A percentile compares a stretch with the other conserved stretches of the same genome.
Conservation (phyloP, 108 stramenopile species). For the Cyclotella atomus region DNA sequence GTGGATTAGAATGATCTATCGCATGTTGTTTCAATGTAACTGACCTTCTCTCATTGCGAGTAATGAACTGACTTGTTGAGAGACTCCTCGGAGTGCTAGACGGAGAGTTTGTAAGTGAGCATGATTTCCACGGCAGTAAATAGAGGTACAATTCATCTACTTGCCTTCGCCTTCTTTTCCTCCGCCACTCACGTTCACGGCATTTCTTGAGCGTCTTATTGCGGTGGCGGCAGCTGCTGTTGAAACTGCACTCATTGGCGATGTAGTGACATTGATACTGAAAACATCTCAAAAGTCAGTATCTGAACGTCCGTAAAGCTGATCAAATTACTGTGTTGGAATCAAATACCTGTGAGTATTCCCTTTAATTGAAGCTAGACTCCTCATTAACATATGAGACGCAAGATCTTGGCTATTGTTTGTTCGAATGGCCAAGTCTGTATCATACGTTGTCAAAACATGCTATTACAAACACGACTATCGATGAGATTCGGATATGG, state of each 20-base stretch:
- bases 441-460: conserved; percentile 74
- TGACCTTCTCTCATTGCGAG: conserved; percentile 71
- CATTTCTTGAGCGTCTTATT: conserved; percentile 61
- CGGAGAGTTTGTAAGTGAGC: no score
- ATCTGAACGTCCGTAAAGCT: no score
- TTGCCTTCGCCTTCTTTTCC: conserved; percentile 72
- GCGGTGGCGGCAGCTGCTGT: conserved; percentile 69
- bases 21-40: not conserved
- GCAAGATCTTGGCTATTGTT: conserved; percentile 41
- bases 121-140: no score
- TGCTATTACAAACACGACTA: not conserved
- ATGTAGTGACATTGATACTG: conserved; percentile 26
- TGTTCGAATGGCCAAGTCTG: conserved; percentile 70
- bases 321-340: not conserved
- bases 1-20: not conserved
- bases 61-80: conserved; percentile 66
- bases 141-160: no score
- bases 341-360: conserved; percentile 20
- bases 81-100: conserved; percentile 60
- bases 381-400: conserved; percentile 24
- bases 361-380: conserved; percentile 43
- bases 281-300: not conserved
- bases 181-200: conserved; percentile 52
- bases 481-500: not conserved
- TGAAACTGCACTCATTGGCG: conserved; percentile 75